Conservation (phyloP, 2,329 filamentous ascomycete genomes). For the Bimuria novae-zelandiae region DNA sequence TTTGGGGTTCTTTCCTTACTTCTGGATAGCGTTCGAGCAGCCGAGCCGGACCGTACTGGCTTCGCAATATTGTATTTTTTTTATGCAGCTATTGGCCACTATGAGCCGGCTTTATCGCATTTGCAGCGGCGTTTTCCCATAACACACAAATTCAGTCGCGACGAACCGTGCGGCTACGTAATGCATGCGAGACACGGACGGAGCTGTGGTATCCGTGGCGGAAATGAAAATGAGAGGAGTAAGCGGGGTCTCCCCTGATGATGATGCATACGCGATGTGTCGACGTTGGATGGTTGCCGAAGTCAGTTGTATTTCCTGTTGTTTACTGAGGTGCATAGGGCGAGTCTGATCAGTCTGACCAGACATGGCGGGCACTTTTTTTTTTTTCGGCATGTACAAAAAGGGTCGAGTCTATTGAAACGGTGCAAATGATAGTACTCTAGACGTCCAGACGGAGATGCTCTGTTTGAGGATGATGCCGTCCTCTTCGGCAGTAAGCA, state of each 20-base stretch:
- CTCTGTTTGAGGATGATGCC: not conserved
- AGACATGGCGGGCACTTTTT: not conserved
- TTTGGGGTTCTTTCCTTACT: constrained; percentile 27
- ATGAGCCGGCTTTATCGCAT: constrained; percentile 34
- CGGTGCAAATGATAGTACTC: constrained; percentile 16
- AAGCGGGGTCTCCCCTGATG: not conserved
- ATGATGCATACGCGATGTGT: not conserved
- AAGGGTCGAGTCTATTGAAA: constrained; percentile 13
- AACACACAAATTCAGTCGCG: constrained; percentile 12
- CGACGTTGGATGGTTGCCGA: constrained; percentile 6
- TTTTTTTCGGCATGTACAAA: constrained; percentile 25
- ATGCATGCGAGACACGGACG: constrained; percentile 5
- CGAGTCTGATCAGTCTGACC: not conserved
- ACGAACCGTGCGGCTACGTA: constrained; percentile 6
- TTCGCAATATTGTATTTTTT: constrained; percentile 40
- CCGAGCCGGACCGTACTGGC: constrained; percentile 16
- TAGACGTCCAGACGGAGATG: constrained; percentile 14
- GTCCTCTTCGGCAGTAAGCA: not conserved
- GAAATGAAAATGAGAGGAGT: constrained; percentile 17
- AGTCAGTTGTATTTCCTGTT: constrained; percentile 2
- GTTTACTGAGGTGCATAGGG: constrained; percentile 5
- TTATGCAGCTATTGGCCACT: constrained; percentile 31
- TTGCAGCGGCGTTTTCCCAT: constrained; percentile 38
- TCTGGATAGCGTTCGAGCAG: constrained; percentile 42
- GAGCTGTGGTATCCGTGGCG: constrained; percentile 21